phyloP scores from a whole-genome alignment of 108 stramenopile species.

The Schizochytrium sp. region DNA sequence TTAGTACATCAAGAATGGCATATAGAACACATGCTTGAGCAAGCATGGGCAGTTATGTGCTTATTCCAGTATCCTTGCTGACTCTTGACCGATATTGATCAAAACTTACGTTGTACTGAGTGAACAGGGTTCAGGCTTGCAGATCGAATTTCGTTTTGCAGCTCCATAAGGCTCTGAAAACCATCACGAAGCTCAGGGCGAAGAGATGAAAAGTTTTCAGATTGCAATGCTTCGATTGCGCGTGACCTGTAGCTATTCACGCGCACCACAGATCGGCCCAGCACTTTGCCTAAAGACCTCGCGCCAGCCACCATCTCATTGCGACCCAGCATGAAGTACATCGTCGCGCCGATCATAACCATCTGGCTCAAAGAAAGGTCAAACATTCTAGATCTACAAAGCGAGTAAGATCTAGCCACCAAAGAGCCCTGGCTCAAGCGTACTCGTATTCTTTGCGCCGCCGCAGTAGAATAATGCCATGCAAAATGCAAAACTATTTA shows the following conservation, averaged over 20 bases:
- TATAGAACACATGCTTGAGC: too few relatives aligned
- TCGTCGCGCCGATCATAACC: not conserved
- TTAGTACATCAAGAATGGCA: too few relatives aligned
- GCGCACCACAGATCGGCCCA: not conserved
- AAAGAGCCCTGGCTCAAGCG: too few relatives aligned
- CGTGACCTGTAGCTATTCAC: not conserved
- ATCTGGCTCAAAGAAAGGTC: conserved; percentile 52
- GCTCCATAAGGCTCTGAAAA: conserved; percentile 23
- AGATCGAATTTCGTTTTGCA: conserved; percentile 46
- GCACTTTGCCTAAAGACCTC: conserved; percentile 8
- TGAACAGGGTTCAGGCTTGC: conserved; percentile 43
- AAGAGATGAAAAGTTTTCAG: not conserved
- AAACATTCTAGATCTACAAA: not conserved
- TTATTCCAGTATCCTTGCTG: too few relatives aligned
- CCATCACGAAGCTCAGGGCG: conserved; percentile 39
- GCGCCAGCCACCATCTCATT: conserved; percentile 8
- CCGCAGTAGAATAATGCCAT: not conserved
- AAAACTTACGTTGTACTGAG: conserved; percentile 18
- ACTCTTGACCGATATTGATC: too few relatives aligned
- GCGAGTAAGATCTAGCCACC: not conserved
- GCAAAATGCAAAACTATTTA: too few relatives aligned
- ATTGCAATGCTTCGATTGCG: conserved; percentile 7
- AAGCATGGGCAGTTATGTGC: too few relatives aligned
- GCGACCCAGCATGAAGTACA: conserved; percentile 6
- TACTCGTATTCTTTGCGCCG: not conserved